Conservation (phyloP, 1,284 basidiomycete species). For the Neonothopanus nambi region DNA sequence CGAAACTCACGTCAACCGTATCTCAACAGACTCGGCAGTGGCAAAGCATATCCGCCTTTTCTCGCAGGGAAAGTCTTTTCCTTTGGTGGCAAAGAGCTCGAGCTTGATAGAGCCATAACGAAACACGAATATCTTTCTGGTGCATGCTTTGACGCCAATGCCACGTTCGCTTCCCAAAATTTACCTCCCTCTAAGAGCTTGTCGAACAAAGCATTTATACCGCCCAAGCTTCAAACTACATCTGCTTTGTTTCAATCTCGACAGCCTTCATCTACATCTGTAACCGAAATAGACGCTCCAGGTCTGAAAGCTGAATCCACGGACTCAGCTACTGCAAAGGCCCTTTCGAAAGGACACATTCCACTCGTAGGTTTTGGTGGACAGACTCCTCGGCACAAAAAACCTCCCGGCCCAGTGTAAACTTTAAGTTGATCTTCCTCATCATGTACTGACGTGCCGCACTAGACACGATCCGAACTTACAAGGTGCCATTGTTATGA, state of each 20-base stretch:
- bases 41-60: constrained; percentile 40
- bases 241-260: background rate
- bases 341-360: constrained; percentile 43
- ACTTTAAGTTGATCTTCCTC: constrained; percentile 18
- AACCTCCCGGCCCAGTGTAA: constrained; percentile 55
- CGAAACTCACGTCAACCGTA: background rate
- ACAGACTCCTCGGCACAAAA: constrained; percentile 39
- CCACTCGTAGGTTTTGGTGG: constrained; percentile 64
- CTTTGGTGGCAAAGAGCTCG: constrained; percentile 70
- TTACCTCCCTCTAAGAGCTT: constrained; percentile 42
- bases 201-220: constrained; percentile 14
- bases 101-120: constrained; percentile 61
- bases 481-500: constrained; percentile 86
- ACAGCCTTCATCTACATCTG: background rate
- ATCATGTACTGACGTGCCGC: constrained; percentile 26
- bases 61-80: constrained; percentile 55
- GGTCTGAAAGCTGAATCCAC: constrained; percentile 1
- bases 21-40: constrained; percentile 38
- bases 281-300: too few species aligned
- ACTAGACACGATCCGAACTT: constrained; percentile 73
- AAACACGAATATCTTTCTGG: constrained; percentile 64
- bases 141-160: constrained; percentile 53
- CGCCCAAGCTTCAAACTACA: constrained; percentile 24
- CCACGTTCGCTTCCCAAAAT: constrained; percentile 23
- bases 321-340: background rate